A percentile compares a stretch with the other conserved stretches of the same genome.
Conservation (phyloP, 768 basidiomycete genomes). For the Leccinum incarnatum region DNA sequence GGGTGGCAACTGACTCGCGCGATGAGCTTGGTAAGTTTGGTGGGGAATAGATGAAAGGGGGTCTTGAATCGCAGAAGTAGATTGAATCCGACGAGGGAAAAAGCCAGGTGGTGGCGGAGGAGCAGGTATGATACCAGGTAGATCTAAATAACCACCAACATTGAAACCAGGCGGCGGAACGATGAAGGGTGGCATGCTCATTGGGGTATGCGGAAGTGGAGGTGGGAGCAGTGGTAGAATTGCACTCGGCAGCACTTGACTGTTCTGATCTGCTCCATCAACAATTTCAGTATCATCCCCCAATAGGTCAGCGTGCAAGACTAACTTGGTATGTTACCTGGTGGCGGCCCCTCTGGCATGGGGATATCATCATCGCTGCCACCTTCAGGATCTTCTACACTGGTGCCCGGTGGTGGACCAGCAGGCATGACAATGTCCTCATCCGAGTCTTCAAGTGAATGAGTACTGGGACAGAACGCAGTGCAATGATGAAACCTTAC, state of each 20-base stretch:
- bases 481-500: conserved; percentile 22
- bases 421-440: conserved; percentile 67
- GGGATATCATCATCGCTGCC: conserved; percentile 81
- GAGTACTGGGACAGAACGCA: neutral
- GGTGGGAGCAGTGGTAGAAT: conserved; percentile 21
- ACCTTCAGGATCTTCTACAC: conserved; percentile 38
- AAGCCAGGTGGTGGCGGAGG: conserved; percentile 62
- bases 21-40: conserved; percentile 75
- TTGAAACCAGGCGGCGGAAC: conserved; percentile 20
- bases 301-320: neutral
- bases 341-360: conserved; percentile 84
- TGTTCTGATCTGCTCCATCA: conserved; percentile 6
- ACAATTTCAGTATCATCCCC: neutral
- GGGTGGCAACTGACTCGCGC: conserved; percentile 39
- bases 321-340: conserved; percentile 29
- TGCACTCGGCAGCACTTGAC: conserved; percentile 1
- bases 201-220: conserved; percentile 15
- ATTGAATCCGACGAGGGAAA: conserved; percentile 54
- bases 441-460: conserved; percentile 31
- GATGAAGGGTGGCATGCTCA: conserved; percentile 18
- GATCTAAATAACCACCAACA: conserved; percentile 5
- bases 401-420: conserved; percentile 52
- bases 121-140: conserved; percentile 24
- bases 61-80: conserved; percentile 61
- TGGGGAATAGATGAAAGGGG: conserved; percentile 74